Base-by-base conservation (phyloP, 331 rosid genomes). In the Saraca asoca region DNA sequence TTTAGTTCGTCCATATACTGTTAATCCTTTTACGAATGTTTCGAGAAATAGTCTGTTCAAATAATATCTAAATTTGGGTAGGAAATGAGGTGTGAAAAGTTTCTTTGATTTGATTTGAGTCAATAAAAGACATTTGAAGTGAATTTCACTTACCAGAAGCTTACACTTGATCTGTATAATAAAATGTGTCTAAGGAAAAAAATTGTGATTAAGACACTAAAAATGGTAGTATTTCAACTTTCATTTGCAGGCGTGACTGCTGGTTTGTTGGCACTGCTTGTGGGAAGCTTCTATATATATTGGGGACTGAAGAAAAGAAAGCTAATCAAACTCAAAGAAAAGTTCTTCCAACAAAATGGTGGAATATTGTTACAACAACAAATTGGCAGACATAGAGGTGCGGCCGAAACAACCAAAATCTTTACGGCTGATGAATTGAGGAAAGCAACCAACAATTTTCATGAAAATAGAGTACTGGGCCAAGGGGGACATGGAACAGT, bases 401-500 rank as follows among this genome's bases (percentile, higher is more conserved):
- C 62, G 4, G 11, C 43, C 1, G 46, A 58, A 34, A 31, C 46
- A 37, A 10, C 64, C 29, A 59, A 59, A 41, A 59, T 59, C 9
- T 59, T 59, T 37, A 39, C 64, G 2, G 14, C 5, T 4, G 50
- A 59, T 15, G 64, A 37, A 31, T 24, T 58, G 3, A 9, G 38
- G 29, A 58, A 7, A 44, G 64, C 49, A 24, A 37, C 64, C 33
- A 38, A 39, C 49, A 59, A 59, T 31, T 58, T 7, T 7, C 12
- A 58, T 37, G 64, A 34, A 58, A 37, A 35, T 3, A 34, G 9
- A 0, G 38, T 58, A n/a, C 1, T 58, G 7, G 64, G 64, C n/a
- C 16, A n/a, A 57, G 64, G 64, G 5, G 45, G 64, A 2, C n/a
- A n/a, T 34, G 64, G 64, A 34, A 58, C 24, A n/a, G 64, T 58